Percentiles rank a stretch among this genome's conserved stretches.
phyloP scores from a whole-genome alignment of 2,329 filamentous ascomycete genomes.

The Sarocladium brachiariae region DNA sequence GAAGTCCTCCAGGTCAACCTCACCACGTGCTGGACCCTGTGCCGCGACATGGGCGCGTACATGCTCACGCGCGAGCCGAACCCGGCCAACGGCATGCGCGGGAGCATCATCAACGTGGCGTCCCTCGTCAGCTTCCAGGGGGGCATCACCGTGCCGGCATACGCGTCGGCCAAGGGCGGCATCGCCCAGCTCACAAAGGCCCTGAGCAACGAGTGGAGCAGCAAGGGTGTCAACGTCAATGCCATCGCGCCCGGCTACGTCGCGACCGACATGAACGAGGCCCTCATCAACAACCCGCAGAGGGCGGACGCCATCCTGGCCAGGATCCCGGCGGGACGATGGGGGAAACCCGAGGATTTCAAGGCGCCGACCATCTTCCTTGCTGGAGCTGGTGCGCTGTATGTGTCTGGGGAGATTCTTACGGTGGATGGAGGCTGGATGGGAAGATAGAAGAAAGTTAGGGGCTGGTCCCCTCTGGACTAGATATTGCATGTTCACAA shows the following conservation, averaged over 20 bases:
- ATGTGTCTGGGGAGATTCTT: constrained; percentile 69
- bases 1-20: constrained; percentile 75
- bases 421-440: constrained; percentile 87
- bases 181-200: constrained; percentile 73
- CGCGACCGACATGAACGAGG: constrained; percentile 77
- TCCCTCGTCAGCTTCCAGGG: constrained; percentile 74
- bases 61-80: constrained; percentile 50
- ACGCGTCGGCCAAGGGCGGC: constrained; percentile 72
- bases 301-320: constrained; percentile 63
- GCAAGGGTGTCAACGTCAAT: constrained; percentile 68
- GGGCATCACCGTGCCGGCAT: constrained; percentile 73
- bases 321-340: constrained; percentile 69
- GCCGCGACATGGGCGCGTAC: constrained; percentile 64
- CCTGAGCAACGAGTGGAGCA: constrained; percentile 71
- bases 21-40: constrained; percentile 64
- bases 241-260: constrained; percentile 79
- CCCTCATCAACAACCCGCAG: constrained; percentile 60
- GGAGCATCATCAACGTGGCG: constrained; percentile 70
- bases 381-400: constrained; percentile 62
- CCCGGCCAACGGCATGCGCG: constrained; percentile 40
- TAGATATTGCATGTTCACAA: too few species aligned
- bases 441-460: constrained; percentile 50
- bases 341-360: constrained; percentile 74
- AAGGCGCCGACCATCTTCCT: constrained; percentile 68
- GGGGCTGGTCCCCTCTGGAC: too few species aligned